These are phyloP conservation scores for Solanum chmielewskii DNA, from an alignment of 257 asterid species.

Conservation along the genomic window DNA sequence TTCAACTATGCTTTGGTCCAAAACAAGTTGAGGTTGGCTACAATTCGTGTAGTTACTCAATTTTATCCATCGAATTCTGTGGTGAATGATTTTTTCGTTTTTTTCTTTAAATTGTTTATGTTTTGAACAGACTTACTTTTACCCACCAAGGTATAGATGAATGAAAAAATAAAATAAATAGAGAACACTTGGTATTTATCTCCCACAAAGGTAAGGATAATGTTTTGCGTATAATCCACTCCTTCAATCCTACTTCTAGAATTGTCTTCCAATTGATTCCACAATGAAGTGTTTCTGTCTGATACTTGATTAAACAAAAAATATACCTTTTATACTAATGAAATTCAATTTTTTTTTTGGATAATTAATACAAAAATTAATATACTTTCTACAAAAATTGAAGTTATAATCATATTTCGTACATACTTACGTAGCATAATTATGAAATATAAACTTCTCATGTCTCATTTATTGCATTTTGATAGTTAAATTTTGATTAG, in stretches of 20 bases:
- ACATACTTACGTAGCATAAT: background rate
- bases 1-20: background rate
- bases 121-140: background rate
- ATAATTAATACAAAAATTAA: background rate
- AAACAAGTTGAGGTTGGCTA: background rate
- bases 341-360: no score
- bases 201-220: background rate
- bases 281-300: background rate
- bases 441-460: background rate
- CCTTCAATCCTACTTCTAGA: background rate
- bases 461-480: background rate
- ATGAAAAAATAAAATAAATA: background rate
- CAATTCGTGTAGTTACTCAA: background rate
- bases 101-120: background rate
- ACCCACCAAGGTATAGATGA: background rate
- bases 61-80: background rate
- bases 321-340: background rate
- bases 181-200: background rate
- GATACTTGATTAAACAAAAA: background rate
- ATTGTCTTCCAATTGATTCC: background rate
- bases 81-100: background rate
- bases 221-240: background rate
- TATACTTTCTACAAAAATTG: background rate
- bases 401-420: background rate
- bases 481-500: background rate